phyloP scores from a whole-genome alignment of 2,329 filamentous ascomycete genomes.

The Albophoma yamanashiensis region DNA sequence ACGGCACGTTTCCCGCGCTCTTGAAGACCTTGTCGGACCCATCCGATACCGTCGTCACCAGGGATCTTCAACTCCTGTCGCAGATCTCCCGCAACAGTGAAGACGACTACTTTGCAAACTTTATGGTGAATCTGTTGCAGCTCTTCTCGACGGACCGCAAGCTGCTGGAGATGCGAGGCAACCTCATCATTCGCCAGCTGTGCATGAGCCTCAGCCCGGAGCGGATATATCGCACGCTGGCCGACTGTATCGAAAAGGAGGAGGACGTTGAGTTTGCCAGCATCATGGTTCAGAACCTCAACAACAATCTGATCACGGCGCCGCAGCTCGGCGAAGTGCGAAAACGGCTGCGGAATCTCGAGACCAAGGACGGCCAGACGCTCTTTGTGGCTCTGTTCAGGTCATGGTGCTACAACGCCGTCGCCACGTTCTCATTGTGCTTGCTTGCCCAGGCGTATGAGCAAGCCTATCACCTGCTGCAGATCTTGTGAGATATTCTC shows the following conservation, averaged over 20 bases:
- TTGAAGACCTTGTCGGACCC: constrained; percentile 95
- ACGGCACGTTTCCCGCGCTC: constrained; percentile 90
- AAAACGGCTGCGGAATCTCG: constrained; percentile 80
- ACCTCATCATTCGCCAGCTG: constrained; percentile 90
- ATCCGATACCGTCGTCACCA: constrained; percentile 88
- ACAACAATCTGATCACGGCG: constrained; percentile 97
- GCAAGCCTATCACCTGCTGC: constrained; percentile 89
- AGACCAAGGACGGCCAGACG: constrained; percentile 88
- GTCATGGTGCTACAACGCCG: constrained; percentile 97
- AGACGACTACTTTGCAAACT: constrained; percentile 93
- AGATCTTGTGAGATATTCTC: constrained; percentile 64
- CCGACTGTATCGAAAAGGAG: constrained; percentile 94
- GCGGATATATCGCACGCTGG: constrained; percentile 88
- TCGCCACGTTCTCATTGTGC: constrained; percentile 93
- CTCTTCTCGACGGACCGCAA: constrained; percentile 91
- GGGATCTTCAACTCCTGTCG: constrained; percentile 84
- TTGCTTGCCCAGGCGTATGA: constrained; percentile 95
- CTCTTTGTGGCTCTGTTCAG: constrained; percentile 92
- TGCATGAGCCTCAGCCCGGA: constrained; percentile 90
- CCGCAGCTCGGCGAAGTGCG: constrained; percentile 86
- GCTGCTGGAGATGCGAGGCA: constrained; percentile 82
- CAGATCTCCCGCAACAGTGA: constrained; percentile 96
- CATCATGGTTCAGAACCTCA: constrained; percentile 98
- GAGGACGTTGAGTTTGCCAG: constrained; percentile 98
- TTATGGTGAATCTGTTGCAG: constrained; percentile 94